Conservation (phyloP, 139 green algal species). For the Closterium sp. region DNA sequence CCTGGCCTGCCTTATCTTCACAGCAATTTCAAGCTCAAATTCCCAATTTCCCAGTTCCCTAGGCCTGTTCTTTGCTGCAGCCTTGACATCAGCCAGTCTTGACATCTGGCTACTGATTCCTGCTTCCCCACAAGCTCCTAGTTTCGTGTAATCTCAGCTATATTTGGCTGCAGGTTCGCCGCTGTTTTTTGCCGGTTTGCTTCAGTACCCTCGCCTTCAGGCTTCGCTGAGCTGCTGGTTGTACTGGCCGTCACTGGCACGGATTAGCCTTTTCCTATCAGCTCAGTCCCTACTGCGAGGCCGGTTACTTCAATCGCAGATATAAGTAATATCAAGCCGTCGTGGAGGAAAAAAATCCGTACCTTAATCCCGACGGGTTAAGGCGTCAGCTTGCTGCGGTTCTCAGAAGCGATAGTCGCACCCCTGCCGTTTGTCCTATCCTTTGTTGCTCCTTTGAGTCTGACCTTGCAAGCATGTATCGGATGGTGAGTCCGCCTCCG, state of each 20-base stretch:
- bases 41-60: no score
- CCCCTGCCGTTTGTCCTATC: not conserved
- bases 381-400: not conserved
- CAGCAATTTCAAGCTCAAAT: no score
- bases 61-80: no score
- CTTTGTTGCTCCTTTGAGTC: not conserved
- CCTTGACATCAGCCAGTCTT: no score
- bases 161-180: not conserved
- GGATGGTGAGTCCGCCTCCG: not conserved
- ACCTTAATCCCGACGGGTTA: no score
- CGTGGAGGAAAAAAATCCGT: not conserved
- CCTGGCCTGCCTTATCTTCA: no score
- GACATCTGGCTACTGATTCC: no score
- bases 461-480: not conserved
- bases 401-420: not conserved
- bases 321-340: not conserved
- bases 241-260: not conserved
- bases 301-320: not conserved
- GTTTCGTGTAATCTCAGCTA: no score
- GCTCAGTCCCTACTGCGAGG: not conserved
- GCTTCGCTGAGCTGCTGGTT: not conserved
- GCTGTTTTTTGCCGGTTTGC: no score
- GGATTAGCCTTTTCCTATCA: not conserved
- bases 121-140: no score
- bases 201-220: not conserved